Conservation (phyloP, 768 basidiomycete species). For the Hemileccinum impolitum region DNA sequence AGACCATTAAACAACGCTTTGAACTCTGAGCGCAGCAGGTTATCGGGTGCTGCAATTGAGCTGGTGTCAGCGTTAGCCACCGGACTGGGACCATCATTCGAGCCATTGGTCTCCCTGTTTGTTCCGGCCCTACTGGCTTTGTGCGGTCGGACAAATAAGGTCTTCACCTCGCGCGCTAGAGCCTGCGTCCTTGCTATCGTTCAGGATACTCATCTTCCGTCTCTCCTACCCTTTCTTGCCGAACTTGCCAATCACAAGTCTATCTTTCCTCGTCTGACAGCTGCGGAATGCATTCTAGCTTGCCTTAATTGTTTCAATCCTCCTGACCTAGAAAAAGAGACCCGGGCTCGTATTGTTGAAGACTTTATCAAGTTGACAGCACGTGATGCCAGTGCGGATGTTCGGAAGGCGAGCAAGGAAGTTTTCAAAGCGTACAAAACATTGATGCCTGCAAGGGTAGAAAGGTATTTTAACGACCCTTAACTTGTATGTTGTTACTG, state of each 20-base stretch:
- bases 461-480: slow-evolving; percentile 44
- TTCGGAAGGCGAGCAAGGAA: slow-evolving; percentile 64
- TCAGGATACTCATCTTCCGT: slow-evolving; percentile 62
- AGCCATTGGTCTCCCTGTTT: slow-evolving; percentile 61
- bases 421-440: slow-evolving; percentile 76
- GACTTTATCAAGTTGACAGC: slow-evolving; percentile 62
- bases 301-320: slow-evolving; percentile 77
- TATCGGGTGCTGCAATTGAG: slow-evolving; percentile 66
- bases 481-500: slow-evolving; percentile 5
- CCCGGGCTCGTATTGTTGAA: slow-evolving; percentile 64
- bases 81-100: slow-evolving; percentile 59
- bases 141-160: slow-evolving; percentile 75
- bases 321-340: slow-evolving; percentile 71
- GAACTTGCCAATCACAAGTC: slow-evolving; percentile 66
- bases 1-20: slow-evolving; percentile 56
- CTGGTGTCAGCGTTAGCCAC: slow-evolving; percentile 52
- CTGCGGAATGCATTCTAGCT: slow-evolving; percentile 61
- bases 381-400: slow-evolving; percentile 71
- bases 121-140: slow-evolving; percentile 65
- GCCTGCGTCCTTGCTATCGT: slow-evolving; percentile 58
- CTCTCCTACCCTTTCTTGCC: slow-evolving; percentile 57
- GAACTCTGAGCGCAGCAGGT: slow-evolving; percentile 69
- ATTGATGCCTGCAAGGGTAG: slow-evolving; percentile 64
- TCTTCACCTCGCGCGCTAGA: slow-evolving; percentile 65
- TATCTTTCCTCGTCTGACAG: slow-evolving; percentile 54